Conservation (phyloP, 2,329 filamentous ascomycete species). For the Xylariaceae sp. region DNA sequence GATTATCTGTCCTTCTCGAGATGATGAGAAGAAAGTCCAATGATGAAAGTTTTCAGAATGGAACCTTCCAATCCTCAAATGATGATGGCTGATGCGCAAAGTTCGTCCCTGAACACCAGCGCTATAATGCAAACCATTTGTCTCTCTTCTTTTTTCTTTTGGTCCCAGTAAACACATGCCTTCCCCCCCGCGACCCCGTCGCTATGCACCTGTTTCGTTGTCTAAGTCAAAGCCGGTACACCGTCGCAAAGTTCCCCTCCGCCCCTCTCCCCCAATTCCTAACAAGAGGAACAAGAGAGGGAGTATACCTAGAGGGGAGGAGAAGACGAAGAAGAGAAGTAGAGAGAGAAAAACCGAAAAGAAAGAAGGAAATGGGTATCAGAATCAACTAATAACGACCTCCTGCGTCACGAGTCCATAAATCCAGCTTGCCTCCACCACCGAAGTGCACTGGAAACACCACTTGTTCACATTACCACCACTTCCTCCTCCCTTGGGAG, state of each 20-base stretch:
- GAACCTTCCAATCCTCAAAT: background rate
- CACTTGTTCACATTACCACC: constrained; percentile 54
- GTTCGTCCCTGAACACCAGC: constrained; percentile 6
- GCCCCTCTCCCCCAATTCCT: background rate
- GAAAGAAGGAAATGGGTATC: constrained; percentile 16
- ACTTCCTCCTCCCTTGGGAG: constrained; percentile 46
- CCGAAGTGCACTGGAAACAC: constrained; percentile 56
- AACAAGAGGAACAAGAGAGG: no score
- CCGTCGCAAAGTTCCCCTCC: constrained; percentile 5
- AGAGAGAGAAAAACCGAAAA: constrained; percentile 5
- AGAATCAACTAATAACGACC: constrained; percentile 37
- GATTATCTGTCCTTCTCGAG: no score
- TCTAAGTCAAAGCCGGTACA: background rate
- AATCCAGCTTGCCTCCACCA: constrained; percentile 50
- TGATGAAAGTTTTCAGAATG: background rate
- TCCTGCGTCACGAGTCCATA: constrained; percentile 52
- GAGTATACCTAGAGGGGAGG: no score
- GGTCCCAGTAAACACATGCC: background rate
- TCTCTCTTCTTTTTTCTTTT: background rate
- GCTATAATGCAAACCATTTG: constrained; percentile 14
- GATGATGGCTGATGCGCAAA: constrained; percentile 1
- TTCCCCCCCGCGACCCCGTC: constrained; percentile 5
- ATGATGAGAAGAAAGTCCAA: no score
- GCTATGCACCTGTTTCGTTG: background rate
- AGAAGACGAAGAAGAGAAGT: constrained; percentile 4